A percentile compares a stretch with the other conserved stretches of the same genome.
phyloP scores from a whole-genome alignment of 2,329 filamentous ascomycete species.

The Ophioceras dolichostomum region DNA sequence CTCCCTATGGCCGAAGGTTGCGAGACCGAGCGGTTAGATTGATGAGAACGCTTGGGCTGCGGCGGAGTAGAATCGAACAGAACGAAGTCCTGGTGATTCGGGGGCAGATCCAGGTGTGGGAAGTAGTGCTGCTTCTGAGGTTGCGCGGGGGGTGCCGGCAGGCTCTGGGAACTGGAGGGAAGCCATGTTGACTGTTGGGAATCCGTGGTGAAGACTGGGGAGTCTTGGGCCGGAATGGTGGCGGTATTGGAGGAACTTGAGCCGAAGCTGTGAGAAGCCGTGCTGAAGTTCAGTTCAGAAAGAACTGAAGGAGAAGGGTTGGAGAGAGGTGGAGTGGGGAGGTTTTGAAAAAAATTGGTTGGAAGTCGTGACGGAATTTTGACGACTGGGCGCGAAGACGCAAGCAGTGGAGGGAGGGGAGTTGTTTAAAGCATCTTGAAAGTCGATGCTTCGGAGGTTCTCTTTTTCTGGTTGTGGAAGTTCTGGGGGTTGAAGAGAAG shows the following conservation, averaged over 20 bases:
- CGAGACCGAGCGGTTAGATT: slow-evolving; percentile 27
- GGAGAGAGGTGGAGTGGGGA: slow-evolving; percentile 33
- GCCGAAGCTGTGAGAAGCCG: slow-evolving; percentile 44
- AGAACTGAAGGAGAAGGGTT: slow-evolving; percentile 35
- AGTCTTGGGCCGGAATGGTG: slow-evolving; percentile 54
- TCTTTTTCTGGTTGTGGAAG: slow-evolving; percentile 17
- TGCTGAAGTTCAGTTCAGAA: slow-evolving; percentile 53
- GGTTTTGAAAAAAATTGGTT: slow-evolving; percentile 15
- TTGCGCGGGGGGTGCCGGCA: slow-evolving; percentile 50
- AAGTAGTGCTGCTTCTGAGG: slow-evolving; percentile 36
- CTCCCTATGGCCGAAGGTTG: slow-evolving; percentile 24
- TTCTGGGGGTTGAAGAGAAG: slow-evolving; percentile 22
- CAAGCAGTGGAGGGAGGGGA: slow-evolving; percentile 21
- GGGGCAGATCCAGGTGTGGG: slow-evolving; percentile 27
- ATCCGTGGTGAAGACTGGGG: slow-evolving; percentile 74
- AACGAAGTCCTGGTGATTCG: slow-evolving; percentile 62
- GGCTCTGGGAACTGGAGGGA: slow-evolving; percentile 54
- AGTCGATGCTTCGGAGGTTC: slow-evolving; percentile 22
- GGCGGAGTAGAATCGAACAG: slow-evolving; percentile 64
- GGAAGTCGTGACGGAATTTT: slow-evolving; percentile 39
- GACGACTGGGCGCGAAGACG: slow-evolving; percentile 24
- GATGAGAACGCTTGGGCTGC: slow-evolving; percentile 28
- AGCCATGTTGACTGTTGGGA: slow-evolving; percentile 64
- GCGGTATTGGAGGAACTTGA: slow-evolving; percentile 42
- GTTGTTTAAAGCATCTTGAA: slow-evolving; percentile 48